phyloP scores from a whole-genome alignment of 352 stramenopile species.

The Aphanomyces euteiches region DNA sequence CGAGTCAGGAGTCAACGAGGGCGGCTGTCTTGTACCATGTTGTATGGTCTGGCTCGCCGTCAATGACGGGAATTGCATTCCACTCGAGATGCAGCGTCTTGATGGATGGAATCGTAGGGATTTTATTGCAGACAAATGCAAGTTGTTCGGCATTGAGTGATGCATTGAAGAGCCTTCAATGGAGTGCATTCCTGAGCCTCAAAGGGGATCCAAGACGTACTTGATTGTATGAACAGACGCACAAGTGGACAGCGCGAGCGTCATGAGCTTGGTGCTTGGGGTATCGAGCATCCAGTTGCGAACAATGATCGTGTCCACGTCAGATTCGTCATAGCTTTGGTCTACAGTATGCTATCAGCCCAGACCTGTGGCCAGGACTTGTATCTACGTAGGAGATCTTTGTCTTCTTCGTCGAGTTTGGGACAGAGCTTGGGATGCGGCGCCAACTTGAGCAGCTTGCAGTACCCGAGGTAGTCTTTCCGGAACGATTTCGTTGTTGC shows the following conservation, averaged over 20 bases:
- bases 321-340: conserved; percentile 52
- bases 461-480: conserved; percentile 60
- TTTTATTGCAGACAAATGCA: conserved; percentile 43
- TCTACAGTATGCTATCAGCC: background rate
- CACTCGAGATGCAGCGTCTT: conserved; percentile 64
- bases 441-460: conserved; percentile 45
- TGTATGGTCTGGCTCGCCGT: conserved; percentile 16
- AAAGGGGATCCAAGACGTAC: conserved; percentile 33
- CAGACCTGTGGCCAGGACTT: background rate
- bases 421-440: conserved; percentile 64
- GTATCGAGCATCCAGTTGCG: conserved; percentile 68
- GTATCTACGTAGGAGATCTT: conserved; percentile 23
- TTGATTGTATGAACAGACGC: conserved; percentile 48
- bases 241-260: conserved; percentile 50
- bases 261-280: conserved; percentile 50
- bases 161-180: conserved; percentile 59
- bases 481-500: conserved; percentile 39
- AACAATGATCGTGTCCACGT: conserved; percentile 52
- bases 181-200: background rate
- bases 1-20: background rate
- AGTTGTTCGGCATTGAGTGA: conserved; percentile 50
- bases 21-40: background rate
- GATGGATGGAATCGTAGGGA: conserved; percentile 48
- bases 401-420: conserved; percentile 28
- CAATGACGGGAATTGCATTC: conserved; percentile 37